phyloP scores from a whole-genome alignment of 768 basidiomycete genomes.

The Rubroboletus satanas region DNA sequence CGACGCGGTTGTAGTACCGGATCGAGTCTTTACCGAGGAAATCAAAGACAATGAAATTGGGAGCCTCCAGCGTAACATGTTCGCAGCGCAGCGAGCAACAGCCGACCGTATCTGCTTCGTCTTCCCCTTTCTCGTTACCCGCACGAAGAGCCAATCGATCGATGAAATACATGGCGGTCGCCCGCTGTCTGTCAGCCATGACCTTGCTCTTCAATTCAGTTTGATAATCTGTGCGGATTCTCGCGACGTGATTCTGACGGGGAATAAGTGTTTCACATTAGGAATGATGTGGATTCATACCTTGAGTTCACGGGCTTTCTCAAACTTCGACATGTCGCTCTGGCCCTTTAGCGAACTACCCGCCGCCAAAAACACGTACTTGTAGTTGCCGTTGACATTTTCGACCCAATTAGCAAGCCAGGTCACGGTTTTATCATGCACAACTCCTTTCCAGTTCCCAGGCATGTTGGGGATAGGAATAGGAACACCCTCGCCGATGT shows the following conservation, averaged over 20 bases:
- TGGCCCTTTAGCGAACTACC: slow-evolving; percentile 97
- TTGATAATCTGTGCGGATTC: slow-evolving; percentile 86
- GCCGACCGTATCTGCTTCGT: slow-evolving; percentile 98
- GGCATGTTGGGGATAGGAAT: slow-evolving; percentile 88
- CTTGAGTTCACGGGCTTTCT: slow-evolving; percentile 96
- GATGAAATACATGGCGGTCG: slow-evolving; percentile 99
- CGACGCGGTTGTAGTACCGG: slow-evolving; percentile 89
- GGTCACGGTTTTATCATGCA: slow-evolving; percentile 94
- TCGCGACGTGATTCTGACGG: slow-evolving; percentile 78
- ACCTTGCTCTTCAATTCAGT: slow-evolving; percentile 82
- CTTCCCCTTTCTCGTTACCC: slow-evolving; percentile 99
- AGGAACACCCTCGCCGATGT: slow-evolving; percentile 75
- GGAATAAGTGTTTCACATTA: slow-evolving; percentile 3
- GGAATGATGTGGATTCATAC: slow-evolving; percentile 36
- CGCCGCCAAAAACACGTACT: slow-evolving; percentile 98
- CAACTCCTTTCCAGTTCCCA: slow-evolving; percentile 84
- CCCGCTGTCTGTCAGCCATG: slow-evolving; percentile 93
- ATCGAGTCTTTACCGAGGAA: slow-evolving; percentile 99
- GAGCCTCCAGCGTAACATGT: slow-evolving; percentile 88
- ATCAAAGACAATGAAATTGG: slow-evolving; percentile 88
- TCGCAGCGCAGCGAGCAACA: slow-evolving; percentile 97
- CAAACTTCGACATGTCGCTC: slow-evolving; percentile 96
- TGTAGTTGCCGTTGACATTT: slow-evolving; percentile 92
- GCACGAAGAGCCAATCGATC: slow-evolving; percentile 96
- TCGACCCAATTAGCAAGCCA: slow-evolving; percentile 99